phyloP scores from a whole-genome alignment of 2,329 filamentous ascomycete species.

The Colletotrichum orbiculare region DNA sequence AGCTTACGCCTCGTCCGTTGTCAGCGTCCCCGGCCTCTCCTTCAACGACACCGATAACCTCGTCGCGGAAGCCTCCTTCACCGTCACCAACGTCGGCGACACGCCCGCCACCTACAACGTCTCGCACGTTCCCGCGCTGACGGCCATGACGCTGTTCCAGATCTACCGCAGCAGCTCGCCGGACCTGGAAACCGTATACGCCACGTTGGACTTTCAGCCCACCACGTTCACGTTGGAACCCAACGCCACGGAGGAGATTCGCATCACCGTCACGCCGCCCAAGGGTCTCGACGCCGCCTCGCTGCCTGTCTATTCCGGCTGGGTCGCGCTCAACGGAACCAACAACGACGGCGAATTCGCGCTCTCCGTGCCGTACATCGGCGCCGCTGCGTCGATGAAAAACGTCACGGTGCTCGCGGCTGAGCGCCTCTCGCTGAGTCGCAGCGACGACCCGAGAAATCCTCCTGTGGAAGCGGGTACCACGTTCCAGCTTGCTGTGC shows the following conservation, averaged over 20 bases:
- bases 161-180: conserved; percentile 60
- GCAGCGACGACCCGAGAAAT: conserved; percentile 20
- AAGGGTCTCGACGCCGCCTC: conserved; percentile 42
- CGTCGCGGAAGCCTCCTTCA: conserved; percentile 59
- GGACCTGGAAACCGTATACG: conserved; percentile 44
- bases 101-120: conserved; percentile 62
- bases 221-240: conserved; percentile 18
- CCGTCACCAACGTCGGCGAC: conserved; percentile 63
- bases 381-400: conserved; percentile 27
- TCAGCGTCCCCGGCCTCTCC: conserved; percentile 65
- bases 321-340: conserved; percentile 52
- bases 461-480: conserved; percentile 15
- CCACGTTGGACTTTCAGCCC: conserved; percentile 33
- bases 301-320: conserved; percentile 57
- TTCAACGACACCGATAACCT: conserved; percentile 74
- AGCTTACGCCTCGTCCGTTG: conserved; percentile 62
- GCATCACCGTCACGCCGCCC: conserved; percentile 57
- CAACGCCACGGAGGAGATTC: conserved; percentile 54
- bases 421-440: conserved; percentile 3
- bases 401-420: conserved; percentile 26
- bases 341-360: conserved; percentile 43
- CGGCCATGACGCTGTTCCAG: conserved; percentile 40
- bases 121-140: conserved; percentile 60
- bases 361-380: conserved; percentile 30
- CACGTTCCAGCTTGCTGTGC: conserved; percentile 27